Base-by-base conservation (phyloP, 257 asterid genomes). In the Cinchona pubescens region DNA sequence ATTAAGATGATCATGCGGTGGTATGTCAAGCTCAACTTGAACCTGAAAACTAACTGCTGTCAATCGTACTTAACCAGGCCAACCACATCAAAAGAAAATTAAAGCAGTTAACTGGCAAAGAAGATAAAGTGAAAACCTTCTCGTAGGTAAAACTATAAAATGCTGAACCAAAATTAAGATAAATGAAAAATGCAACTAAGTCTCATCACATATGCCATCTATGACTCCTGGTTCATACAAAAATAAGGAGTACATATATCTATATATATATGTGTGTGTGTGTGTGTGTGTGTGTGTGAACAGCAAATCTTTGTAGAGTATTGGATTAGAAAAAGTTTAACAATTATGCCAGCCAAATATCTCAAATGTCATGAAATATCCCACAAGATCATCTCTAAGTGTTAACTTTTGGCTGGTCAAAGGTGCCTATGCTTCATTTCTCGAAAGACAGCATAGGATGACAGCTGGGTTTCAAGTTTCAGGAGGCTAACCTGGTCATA, bases 401-500 rank as follows among this genome's bases (percentile, higher is more conserved):
- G 0, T 30, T 11, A 62, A 62, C 11, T 62, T 34, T 32, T n/a
- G 49, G 25, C 14, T 72, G 43, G 19, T 59, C 30, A 25, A 3
- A 7, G 42, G 6, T 48, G 43, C 34, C 64, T 38, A 3, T 16
- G 49, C 60, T 42, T 25, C 16, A 16, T 40, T 49, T 66, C 65
- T 38, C 14, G 51, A 7, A 65, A 55, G 30, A 25, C 27, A 70
- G 16, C 66, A 74, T 56, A 37, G 60, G 27, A 13, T 23, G 48
- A 25, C 19, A 5, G 64, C 71, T 56, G 62, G 64, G 67, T 37
- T 71, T 23, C 49, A n/a, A 21, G 67, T 48, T 61, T 67, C 60
- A 76, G 14, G 78, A 72, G 30, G 76, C 77, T 76, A 72, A 85
- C 91, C 89, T 86, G 88, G 77, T 94, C 97, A 68, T 82, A 78